These are phyloP conservation scores for Dianthus caryophyllus DNA, from an alignment of 148 eudicot species.

Conservation along the genomic window DNA sequence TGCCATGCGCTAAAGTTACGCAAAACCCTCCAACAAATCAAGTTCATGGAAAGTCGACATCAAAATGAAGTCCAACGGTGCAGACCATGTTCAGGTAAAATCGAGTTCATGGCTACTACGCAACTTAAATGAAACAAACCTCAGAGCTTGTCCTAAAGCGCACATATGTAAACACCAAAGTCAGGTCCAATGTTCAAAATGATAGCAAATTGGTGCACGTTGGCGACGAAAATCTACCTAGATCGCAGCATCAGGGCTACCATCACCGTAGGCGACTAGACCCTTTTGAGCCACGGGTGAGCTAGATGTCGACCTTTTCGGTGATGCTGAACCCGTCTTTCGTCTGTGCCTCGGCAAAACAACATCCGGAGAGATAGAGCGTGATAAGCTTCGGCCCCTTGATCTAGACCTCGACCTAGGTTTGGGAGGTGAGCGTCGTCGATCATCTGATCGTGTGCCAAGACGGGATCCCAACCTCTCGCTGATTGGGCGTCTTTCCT, in stretches of 20 bases:
- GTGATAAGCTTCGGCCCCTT: conserved; percentile 39
- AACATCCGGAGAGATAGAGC: conserved; percentile 51
- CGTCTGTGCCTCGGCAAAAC: conserved; percentile 22
- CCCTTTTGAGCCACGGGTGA: conserved; percentile 66
- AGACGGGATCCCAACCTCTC: conserved; percentile 76
- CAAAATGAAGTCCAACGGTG: neutral
- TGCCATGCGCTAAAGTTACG: too few species aligned
- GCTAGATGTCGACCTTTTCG: conserved; percentile 53
- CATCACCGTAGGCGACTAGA: conserved; percentile 83
- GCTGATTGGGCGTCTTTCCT: conserved; percentile 55
- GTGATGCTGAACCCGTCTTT: conserved; percentile 40
- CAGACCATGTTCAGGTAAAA: neutral
- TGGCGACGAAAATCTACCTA: conserved; percentile 22
- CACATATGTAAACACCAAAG: neutral
- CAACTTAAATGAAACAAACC: neutral
- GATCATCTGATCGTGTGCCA: conserved; percentile 48
- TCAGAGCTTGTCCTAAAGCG: neutral
- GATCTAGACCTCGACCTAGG: conserved; percentile 48
- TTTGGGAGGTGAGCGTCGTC: conserved; percentile 32
- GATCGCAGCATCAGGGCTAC: conserved; percentile 56
- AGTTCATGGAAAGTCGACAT: neutral
- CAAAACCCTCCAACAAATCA: neutral
- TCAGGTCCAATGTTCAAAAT: neutral
- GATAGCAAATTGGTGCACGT: neutral
- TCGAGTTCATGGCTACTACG: neutral